phyloP scores from a whole-genome alignment of 2,329 filamentous ascomycete species.

The Bipolaris victoriae region DNA sequence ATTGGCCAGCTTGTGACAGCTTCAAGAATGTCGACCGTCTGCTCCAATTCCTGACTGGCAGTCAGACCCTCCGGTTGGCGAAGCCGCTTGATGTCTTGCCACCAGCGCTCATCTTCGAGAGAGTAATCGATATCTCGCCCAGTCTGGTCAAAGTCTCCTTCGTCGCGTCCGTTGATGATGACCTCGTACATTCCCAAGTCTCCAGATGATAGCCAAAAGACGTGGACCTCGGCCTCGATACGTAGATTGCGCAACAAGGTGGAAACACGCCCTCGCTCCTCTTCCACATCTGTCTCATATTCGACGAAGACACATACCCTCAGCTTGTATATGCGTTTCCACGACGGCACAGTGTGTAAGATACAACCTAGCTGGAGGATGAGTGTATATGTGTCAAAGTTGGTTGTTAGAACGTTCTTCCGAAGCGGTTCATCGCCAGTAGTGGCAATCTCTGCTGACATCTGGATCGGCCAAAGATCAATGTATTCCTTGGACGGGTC shows the following conservation, averaged over 20 bases:
- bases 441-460: constrained; percentile 80
- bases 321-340: constrained; percentile 74
- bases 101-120: constrained; percentile 78
- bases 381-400: constrained; percentile 90
- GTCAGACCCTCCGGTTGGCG: constrained; percentile 46
- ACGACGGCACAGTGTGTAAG: constrained; percentile 77
- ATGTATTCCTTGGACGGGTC: constrained; percentile 76
- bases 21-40: constrained; percentile 54
- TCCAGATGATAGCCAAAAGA: constrained; percentile 82
- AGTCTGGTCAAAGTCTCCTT: constrained; percentile 59
- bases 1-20: constrained; percentile 59
- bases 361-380: constrained; percentile 88
- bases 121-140: constrained; percentile 68
- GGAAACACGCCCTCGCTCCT: constrained; percentile 75
- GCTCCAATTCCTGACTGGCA: constrained; percentile 53
- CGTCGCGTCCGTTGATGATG: constrained; percentile 73
- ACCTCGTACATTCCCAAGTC: constrained; percentile 72
- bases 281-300: constrained; percentile 81
- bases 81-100: constrained; percentile 71
- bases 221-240: constrained; percentile 77
- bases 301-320: constrained; percentile 88
- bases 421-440: constrained; percentile 53
- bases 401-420: constrained; percentile 76
- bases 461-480: constrained; percentile 91
- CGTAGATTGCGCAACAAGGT: constrained; percentile 79